Evolutionary conservation across 1,139 yeast species (phyloP).

Genomic region (Saccharomyces pastorianus): DNA sequence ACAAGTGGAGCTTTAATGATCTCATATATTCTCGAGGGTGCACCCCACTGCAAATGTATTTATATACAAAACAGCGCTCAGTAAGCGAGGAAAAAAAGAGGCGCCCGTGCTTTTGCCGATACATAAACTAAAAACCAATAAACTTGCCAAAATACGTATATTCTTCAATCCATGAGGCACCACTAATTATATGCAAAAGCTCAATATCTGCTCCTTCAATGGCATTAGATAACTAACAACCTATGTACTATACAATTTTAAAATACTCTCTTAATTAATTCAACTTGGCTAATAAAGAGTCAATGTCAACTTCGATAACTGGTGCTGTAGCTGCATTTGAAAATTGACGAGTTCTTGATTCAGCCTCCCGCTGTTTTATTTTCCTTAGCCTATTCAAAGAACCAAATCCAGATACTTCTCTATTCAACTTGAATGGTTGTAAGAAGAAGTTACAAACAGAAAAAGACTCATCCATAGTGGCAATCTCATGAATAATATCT

Average conservation of each 20-base stretch:
- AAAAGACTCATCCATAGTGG: constrained; percentile 54
- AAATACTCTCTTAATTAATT: constrained; percentile 33
- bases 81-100: background rate
- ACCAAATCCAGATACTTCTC: constrained; percentile 69
- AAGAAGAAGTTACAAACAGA: constrained; percentile 52
- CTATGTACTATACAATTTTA: constrained; percentile 3
- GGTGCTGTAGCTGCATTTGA: constrained; percentile 59
- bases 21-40: background rate
- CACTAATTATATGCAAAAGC: background rate
- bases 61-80: background rate
- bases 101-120: background rate
- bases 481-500: constrained; percentile 66
- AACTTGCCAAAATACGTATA: background rate
- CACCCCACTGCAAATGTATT: background rate
- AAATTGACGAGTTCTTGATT: constrained; percentile 35
- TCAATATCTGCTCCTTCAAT: background rate
- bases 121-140: background rate
- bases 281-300: constrained; percentile 54
- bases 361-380: constrained; percentile 35
- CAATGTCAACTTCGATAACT: constrained; percentile 62
- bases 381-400: constrained; percentile 36
- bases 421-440: constrained; percentile 58
- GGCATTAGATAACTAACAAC: background rate
- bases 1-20: background rate
- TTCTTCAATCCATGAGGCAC: background rate